These are phyloP conservation scores for Saccharomycopsis synnaedendra DNA, from an alignment of 805 yeast species.

Conservation along the genomic window DNA sequence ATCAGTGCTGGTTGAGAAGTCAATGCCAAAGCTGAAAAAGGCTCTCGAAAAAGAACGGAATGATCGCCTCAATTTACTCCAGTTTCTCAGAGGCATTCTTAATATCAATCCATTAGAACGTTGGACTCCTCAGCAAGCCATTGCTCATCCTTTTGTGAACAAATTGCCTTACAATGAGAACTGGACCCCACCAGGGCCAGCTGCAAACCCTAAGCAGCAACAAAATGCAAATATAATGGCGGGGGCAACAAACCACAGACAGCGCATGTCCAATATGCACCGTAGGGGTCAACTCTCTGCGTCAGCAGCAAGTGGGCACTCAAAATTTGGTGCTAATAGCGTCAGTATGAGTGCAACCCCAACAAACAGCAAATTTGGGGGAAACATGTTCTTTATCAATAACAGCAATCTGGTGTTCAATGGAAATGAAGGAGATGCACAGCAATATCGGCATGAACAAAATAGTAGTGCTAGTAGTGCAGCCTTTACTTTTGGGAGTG, in stretches of 20 bases:
- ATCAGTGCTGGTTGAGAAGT: constrained; percentile 19
- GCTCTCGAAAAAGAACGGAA: constrained; percentile 58
- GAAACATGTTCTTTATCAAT: too few relatives aligned
- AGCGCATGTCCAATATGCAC: constrained; percentile 4
- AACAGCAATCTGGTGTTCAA: neutral
- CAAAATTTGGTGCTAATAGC: neutral
- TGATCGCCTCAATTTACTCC: constrained; percentile 61
- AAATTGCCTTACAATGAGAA: constrained; percentile 40
- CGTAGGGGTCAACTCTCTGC: constrained; percentile 14
- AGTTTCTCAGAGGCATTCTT: constrained; percentile 67
- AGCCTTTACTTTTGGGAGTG: neutral
- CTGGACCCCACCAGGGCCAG: constrained; percentile 40
- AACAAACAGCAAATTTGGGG: too few relatives aligned
- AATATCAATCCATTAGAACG: constrained; percentile 87
- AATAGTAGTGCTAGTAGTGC: neutral
- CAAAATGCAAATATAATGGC: too few relatives aligned
- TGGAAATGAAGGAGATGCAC: neutral
- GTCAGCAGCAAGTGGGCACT: constrained; percentile 5
- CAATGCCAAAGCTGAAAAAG: constrained; percentile 13
- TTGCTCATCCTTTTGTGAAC: constrained; percentile 81
- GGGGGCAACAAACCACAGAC: neutral
- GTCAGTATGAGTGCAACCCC: too few relatives aligned
- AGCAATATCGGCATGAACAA: too few relatives aligned
- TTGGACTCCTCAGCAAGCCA: constrained; percentile 95
- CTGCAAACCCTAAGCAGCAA: too few relatives aligned